phyloP scores from a whole-genome alignment of 331 rosid species.

The Quercus lobata region DNA sequence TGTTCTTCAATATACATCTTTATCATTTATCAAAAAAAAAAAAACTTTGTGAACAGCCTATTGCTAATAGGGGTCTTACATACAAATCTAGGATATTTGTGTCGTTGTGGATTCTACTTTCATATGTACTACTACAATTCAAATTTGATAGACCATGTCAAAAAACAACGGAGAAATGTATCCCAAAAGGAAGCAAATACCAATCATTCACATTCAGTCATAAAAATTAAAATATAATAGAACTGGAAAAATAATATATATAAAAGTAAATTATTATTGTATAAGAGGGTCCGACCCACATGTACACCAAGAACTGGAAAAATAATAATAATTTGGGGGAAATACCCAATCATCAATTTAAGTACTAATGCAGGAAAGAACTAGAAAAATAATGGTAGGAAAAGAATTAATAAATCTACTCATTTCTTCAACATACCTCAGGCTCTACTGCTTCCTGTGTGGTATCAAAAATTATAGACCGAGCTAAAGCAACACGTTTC shows the following conservation, averaged over 20 bases:
- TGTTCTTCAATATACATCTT: too few relatives aligned
- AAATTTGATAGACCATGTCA: not conserved
- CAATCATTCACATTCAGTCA: not conserved
- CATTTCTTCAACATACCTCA: constrained; percentile 55
- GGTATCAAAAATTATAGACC: constrained; percentile 81
- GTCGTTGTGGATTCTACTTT: not conserved
- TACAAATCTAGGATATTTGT: not conserved
- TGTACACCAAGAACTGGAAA: not conserved
- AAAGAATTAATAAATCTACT: not conserved
- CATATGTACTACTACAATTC: not conserved
- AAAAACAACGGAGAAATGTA: not conserved
- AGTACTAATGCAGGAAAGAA: not conserved
- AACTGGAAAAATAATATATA: not conserved
- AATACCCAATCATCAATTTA: not conserved
- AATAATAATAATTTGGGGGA: not conserved
- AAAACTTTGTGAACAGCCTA: not conserved
- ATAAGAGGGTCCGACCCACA: too few relatives aligned
- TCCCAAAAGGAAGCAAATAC: not conserved
- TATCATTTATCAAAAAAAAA: too few relatives aligned
- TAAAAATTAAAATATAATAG: not conserved
- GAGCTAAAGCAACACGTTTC: constrained; percentile 96
- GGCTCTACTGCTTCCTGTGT: constrained; percentile 76
- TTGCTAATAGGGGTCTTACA: not conserved
- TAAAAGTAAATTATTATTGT: too few relatives aligned
- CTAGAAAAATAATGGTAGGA: not conserved